Conservation (phyloP, 805 yeast species). For the Candida sithepensis region DNA sequence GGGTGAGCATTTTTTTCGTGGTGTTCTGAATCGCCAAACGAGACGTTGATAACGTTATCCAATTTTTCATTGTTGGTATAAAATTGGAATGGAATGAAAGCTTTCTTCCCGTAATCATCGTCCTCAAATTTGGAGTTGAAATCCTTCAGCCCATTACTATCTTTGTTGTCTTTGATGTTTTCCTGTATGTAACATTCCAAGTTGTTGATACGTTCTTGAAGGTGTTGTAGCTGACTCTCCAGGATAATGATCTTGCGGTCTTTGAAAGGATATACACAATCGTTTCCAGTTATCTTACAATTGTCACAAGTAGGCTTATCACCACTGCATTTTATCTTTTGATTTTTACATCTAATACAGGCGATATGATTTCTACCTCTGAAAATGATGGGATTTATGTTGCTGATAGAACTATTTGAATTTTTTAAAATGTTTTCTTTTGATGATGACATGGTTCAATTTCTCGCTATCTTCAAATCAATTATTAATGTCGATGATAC, state of each 20-base stretch:
- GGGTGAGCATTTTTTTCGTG: constrained; percentile 4
- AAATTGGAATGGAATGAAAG: constrained; percentile 19
- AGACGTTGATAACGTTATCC: constrained; percentile 24
- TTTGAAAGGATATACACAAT: constrained; percentile 26
- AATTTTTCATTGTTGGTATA: constrained; percentile 20
- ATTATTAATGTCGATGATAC: too few species aligned
- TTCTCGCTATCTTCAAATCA: too few species aligned
- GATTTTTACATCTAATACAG: constrained; percentile 46
- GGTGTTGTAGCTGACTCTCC: constrained; percentile 25
- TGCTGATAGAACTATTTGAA: constrained; percentile 6
- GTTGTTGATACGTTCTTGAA: constrained; percentile 22
- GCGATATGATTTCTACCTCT: constrained; percentile 36
- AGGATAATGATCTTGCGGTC: constrained; percentile 29
- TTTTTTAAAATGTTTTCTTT: constrained; percentile 15
- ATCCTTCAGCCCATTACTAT: constrained; percentile 1
- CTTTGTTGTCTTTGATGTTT: neutral
- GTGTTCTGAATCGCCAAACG: constrained; percentile 26
- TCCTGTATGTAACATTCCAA: constrained; percentile 19
- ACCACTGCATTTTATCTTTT: constrained; percentile 51
- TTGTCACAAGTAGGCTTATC: constrained; percentile 28
- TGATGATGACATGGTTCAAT: constrained; percentile 7
- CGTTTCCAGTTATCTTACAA: constrained; percentile 20
- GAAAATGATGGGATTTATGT: constrained; percentile 24
- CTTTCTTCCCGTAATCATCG: constrained; percentile 11
- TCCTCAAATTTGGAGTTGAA: constrained; percentile 4